Evolutionary conservation across 2,329 filamentous ascomycete genomes (phyloP).

Genomic region (Alternaria arborescens): DNA sequence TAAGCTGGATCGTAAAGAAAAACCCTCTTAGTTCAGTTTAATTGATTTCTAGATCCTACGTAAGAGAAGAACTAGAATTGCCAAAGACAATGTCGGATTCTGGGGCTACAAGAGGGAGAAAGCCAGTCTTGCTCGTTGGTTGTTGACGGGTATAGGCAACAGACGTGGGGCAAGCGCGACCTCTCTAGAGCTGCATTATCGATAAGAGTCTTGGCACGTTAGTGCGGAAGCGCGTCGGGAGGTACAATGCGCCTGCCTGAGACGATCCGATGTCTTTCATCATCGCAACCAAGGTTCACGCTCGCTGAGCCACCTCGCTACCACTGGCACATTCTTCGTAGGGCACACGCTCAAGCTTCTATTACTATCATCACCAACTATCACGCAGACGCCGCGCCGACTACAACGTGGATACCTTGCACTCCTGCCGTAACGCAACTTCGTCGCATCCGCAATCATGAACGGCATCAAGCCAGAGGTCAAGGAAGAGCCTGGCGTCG

Average conservation of each 20-base stretch:
- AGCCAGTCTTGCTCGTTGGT: not conserved
- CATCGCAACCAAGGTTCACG: not conserved
- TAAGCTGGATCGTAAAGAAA: not conserved
- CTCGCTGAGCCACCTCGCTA: conserved; percentile 10
- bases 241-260: conserved; percentile 15
- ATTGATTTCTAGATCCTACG: not conserved
- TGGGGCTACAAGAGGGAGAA: not conserved
- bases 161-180: conserved; percentile 19
- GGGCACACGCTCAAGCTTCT: not conserved
- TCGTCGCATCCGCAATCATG: conserved; percentile 30
- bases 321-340: conserved; percentile 4
- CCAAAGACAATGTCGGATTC: not conserved
- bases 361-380: not conserved
- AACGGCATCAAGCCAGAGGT: conserved; percentile 54
- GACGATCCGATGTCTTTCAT: conserved; percentile 18
- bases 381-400: not conserved
- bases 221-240: conserved; percentile 22
- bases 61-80: not conserved
- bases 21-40: not conserved
- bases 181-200: conserved; percentile 21
- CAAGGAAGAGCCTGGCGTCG: conserved; percentile 50
- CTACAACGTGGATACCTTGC: not conserved
- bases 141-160: conserved; percentile 16
- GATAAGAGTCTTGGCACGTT: conserved; percentile 32
- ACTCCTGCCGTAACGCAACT: not conserved